Evolutionary conservation across 768 basidiomycete species (phyloP).

Genomic region (Tremella fuciformis): DNA sequence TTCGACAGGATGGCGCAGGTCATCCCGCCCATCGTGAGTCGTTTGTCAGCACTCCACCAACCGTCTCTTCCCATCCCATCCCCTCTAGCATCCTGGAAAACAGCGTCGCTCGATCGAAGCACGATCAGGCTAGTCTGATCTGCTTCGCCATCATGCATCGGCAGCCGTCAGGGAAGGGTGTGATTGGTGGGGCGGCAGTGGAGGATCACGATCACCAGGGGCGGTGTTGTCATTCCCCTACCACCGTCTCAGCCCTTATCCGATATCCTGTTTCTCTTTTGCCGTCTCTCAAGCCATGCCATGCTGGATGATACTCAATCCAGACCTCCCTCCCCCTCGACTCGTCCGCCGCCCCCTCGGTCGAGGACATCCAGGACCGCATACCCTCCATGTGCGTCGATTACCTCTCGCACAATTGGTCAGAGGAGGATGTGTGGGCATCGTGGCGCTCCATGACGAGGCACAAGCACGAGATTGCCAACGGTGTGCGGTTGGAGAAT

Average conservation of each 20-base stretch:
- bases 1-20: slow-evolving; percentile 47
- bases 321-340: slow-evolving; percentile 51
- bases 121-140: slow-evolving; percentile 24
- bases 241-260: slow-evolving; percentile 1
- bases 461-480: slow-evolving; percentile 96
- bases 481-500: slow-evolving; percentile 91
- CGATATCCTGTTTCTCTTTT: slow-evolving; percentile 6
- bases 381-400: slow-evolving; percentile 89
- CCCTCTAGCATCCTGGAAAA: slow-evolving; percentile 14
- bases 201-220: slow-evolving; percentile 1
- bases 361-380: slow-evolving; percentile 64
- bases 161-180: slow-evolving; percentile 3
- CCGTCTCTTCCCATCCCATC: background rate
- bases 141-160: slow-evolving; percentile 7
- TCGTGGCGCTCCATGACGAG: slow-evolving; percentile 98
- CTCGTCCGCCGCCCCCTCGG: slow-evolving; percentile 50
- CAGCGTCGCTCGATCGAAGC: slow-evolving; percentile 22
- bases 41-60: background rate
- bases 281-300: background rate
- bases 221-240: background rate
- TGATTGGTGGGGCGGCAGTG: slow-evolving; percentile 1
- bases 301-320: background rate
- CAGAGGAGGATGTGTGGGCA: slow-evolving; percentile 96
- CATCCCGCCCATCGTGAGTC: slow-evolving; percentile 48
- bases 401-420: slow-evolving; percentile 96